phyloP scores from a whole-genome alignment of 2,329 filamentous ascomycete genomes.

The Alternaria ethzedia region DNA sequence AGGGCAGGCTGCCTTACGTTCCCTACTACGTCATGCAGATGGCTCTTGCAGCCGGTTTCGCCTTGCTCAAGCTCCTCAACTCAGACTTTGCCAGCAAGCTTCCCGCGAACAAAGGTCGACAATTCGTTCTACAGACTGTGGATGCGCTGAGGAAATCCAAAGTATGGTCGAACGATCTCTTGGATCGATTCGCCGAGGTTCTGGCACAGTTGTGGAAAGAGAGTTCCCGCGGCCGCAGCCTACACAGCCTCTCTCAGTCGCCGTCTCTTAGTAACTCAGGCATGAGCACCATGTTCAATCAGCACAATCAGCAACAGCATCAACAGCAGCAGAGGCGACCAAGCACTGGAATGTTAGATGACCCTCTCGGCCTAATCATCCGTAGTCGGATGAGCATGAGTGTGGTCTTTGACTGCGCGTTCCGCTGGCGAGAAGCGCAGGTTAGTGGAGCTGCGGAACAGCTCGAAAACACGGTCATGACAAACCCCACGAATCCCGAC shows the following conservation, averaged over 20 bases:
- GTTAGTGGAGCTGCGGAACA: constrained; percentile 55
- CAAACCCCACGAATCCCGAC: constrained; percentile 86
- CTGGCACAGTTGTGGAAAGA: constrained; percentile 86
- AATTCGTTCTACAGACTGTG: constrained; percentile 74
- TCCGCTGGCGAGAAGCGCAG: constrained; percentile 79
- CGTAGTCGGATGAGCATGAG: constrained; percentile 85
- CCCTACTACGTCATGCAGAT: constrained; percentile 84
- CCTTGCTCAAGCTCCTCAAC: constrained; percentile 77
- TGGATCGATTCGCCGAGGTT: constrained; percentile 81
- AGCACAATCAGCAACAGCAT: constrained; percentile 28
- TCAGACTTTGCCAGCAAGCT: constrained; percentile 72
- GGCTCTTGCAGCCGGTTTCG: constrained; percentile 80
- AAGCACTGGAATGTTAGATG: constrained; percentile 59
- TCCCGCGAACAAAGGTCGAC: constrained; percentile 69
- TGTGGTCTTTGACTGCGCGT: constrained; percentile 82
- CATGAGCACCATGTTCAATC: constrained; percentile 44
- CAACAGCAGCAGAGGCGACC: constrained; percentile 32
- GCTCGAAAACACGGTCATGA: constrained; percentile 71
- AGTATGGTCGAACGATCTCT: constrained; percentile 78
- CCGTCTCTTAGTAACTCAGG: constrained; percentile 42
- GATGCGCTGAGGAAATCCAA: constrained; percentile 74
- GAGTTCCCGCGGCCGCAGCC: constrained; percentile 46
- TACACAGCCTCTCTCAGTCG: constrained; percentile 47
- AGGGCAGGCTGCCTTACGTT: constrained; percentile 68
- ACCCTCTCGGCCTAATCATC: constrained; percentile 80